Evolutionary conservation across 805 yeast species (phyloP).

Genomic region (Grigorovia transvaalensis): DNA sequence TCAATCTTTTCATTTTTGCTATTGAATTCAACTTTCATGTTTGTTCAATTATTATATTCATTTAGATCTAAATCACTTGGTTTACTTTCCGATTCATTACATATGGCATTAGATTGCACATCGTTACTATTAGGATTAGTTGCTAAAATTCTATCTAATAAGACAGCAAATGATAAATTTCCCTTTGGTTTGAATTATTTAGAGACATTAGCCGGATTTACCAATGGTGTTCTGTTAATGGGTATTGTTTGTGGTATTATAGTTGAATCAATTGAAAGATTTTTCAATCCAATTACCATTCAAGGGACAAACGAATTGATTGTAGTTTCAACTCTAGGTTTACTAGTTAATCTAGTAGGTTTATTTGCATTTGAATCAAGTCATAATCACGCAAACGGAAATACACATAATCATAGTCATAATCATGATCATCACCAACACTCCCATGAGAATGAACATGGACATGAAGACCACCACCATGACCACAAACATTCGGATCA

Average conservation of each 20-base stretch:
- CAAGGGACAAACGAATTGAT: slow-evolving; percentile 76
- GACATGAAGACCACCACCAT: background rate
- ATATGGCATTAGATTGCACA: slow-evolving; percentile 92
- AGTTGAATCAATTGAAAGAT: slow-evolving; percentile 76
- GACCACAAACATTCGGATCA: background rate
- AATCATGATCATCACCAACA: slow-evolving; percentile 8
- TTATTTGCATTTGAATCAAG: slow-evolving; percentile 91
- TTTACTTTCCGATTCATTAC: slow-evolving; percentile 82
- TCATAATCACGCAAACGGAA: background rate
- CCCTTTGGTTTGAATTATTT: slow-evolving; percentile 78
- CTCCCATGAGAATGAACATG: background rate
- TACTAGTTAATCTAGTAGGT: slow-evolving; percentile 83
- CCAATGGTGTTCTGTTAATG: slow-evolving; percentile 79
- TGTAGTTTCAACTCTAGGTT: slow-evolving; percentile 74
- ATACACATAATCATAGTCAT: slow-evolving; percentile 33
- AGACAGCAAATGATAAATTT: slow-evolving; percentile 49
- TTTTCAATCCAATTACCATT: slow-evolving; percentile 64
- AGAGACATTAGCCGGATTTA: slow-evolving; percentile 89
- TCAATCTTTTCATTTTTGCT: slow-evolving; percentile 82
- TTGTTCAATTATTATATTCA: slow-evolving; percentile 84
- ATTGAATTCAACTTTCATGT: slow-evolving; percentile 86
- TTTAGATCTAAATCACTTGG: slow-evolving; percentile 90
- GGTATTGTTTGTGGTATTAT: slow-evolving; percentile 86
- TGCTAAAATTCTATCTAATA: slow-evolving; percentile 61
- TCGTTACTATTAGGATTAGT: slow-evolving; percentile 81